Evolutionary conservation across 768 basidiomycete species (phyloP), one percentile per base, ranked within the genome.

Genomic region (Macrolepiota dolichaula): DNA sequence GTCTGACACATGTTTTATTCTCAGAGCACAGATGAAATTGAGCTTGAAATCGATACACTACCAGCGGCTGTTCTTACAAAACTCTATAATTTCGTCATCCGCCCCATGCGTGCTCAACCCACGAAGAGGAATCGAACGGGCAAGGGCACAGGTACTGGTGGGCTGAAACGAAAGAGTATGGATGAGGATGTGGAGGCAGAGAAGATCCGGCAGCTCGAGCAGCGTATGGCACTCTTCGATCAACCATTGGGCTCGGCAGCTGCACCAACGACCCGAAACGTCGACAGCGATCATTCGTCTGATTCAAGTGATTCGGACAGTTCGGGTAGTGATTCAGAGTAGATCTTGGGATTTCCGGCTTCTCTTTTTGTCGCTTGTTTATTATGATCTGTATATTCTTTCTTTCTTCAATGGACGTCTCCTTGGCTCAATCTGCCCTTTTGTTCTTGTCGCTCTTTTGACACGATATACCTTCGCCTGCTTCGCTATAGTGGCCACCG

Each of bases 1-100:
- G 57, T 65, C 54, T 66, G 62, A 59, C 62, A 62, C 29, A 55
- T 65, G n/a, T 44, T 64, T 38, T 25, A 46, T 52, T 29, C 50
- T 62, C 77, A 94, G 92, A 94, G 92, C 73, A 91, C 90, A 50
- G 94, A 98, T 74, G 97, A 99, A 78, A 98, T 99, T 69, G 97
- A 99, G 73, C 85, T 99, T 46, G 97, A 99, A 75, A 98, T 99
- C 69, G 97, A 98, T 70, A 79, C 86, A 42, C 79, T 99, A 35
- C 96, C 97, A 52, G 81, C 91, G 6, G 73, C 83, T 32, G 96
- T 97, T 49, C 85, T 98, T 56, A 90, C 91, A 56, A 93, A 94
- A 75, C 82, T 99, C 29, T 99, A 98, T 80, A 96, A 96, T 75
- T 94, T 92, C 70, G 96, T 98, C 65, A 80, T 96, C 60, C 87